phyloP scores from a whole-genome alignment of 352 stramenopile species.

The Detonula confervacea region DNA sequence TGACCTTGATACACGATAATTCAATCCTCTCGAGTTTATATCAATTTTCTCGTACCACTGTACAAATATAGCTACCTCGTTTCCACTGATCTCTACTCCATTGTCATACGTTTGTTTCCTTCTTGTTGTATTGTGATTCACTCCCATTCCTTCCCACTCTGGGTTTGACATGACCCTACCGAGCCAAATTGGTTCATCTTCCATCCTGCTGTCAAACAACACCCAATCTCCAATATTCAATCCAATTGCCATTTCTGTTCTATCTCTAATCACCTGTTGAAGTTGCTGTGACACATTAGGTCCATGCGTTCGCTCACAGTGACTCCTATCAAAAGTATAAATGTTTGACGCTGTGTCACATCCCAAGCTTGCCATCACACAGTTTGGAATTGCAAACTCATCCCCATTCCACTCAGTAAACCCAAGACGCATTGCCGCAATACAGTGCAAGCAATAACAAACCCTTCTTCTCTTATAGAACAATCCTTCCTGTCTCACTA shows the following conservation, averaged over 20 bases:
- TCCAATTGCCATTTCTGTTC: neutral
- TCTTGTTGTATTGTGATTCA: neutral
- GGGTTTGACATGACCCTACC: neutral
- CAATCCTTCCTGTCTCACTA: neutral
- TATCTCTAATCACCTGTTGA: neutral
- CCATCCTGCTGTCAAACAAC: neutral
- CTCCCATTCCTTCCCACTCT: neutral
- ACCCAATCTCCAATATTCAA: conserved; percentile 2
- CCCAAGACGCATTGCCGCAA: no score
- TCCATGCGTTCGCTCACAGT: neutral
- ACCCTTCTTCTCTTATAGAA: neutral
- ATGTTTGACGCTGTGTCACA: no score
- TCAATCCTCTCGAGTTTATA: neutral
- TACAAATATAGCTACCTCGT: neutral
- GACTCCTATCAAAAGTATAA: no score
- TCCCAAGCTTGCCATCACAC: no score
- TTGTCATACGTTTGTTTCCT: neutral
- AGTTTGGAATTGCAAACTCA: neutral
- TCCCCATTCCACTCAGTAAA: neutral
- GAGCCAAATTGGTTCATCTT: conserved; percentile 8
- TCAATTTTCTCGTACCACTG: conserved; percentile 2
- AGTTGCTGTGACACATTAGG: neutral
- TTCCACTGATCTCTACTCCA: neutral
- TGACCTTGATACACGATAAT: neutral
- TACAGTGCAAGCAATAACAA: neutral